phyloP scores from a whole-genome alignment of 2,329 filamentous ascomycete species.

The Venturia oleaginea region DNA sequence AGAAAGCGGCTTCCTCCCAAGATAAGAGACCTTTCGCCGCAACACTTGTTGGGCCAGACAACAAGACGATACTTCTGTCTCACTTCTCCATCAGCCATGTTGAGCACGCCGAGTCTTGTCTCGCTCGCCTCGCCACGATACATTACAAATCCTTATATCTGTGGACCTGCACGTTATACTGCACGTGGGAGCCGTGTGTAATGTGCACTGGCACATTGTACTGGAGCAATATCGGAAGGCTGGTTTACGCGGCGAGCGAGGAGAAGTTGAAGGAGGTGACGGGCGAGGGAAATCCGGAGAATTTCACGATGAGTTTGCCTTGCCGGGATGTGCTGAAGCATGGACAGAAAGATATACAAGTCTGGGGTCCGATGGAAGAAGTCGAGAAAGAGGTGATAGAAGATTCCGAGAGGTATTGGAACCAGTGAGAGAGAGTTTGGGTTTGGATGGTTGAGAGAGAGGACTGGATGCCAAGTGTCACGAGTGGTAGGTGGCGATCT shows the following conservation, averaged over 20 bases:
- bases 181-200: slow-evolving; percentile 47
- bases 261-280: slow-evolving; percentile 37
- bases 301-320: slow-evolving; percentile 43
- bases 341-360: slow-evolving; percentile 42
- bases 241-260: slow-evolving; percentile 44
- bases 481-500: neutral
- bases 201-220: slow-evolving; percentile 43
- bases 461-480: neutral
- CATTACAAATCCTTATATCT: slow-evolving; percentile 43
- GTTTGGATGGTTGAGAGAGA: neutral
- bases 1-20: slow-evolving; percentile 36
- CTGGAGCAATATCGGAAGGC: slow-evolving; percentile 45
- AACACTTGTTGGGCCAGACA: slow-evolving; percentile 41
- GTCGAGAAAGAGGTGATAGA: slow-evolving; percentile 38
- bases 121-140: slow-evolving; percentile 40
- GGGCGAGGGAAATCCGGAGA: slow-evolving; percentile 41
- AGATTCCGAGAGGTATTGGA: slow-evolving; percentile 40
- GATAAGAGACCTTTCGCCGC: slow-evolving; percentile 43
- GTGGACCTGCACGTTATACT: slow-evolving; percentile 41
- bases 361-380: slow-evolving; percentile 39
- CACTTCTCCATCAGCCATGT: slow-evolving; percentile 45
- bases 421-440: slow-evolving; percentile 14
- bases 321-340: slow-evolving; percentile 39
- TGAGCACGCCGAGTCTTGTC: slow-evolving; percentile 43
- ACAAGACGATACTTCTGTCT: slow-evolving; percentile 38